phyloP scores from a whole-genome alignment of 2,329 filamentous ascomycete species.

The Westerdykella aurantiaca region DNA sequence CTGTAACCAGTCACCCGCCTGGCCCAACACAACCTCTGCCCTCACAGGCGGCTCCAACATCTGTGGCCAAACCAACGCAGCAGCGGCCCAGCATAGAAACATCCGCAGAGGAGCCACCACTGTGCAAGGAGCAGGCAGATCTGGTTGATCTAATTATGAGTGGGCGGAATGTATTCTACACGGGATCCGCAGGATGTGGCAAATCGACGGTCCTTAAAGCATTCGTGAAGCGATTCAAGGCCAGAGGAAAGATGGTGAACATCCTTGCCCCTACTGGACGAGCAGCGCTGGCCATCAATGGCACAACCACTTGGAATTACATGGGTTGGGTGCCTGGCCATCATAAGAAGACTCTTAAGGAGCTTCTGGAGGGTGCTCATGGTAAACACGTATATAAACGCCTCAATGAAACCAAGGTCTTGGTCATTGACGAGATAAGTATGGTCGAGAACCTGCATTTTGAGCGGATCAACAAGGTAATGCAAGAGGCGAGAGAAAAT shows the following conservation, averaged over 20 bases:
- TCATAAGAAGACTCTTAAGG: slow-evolving; percentile 40
- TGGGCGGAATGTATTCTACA: slow-evolving; percentile 58
- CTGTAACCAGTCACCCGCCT: too few relatives aligned
- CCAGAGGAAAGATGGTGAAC: slow-evolving; percentile 37
- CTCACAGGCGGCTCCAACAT: too few relatives aligned
- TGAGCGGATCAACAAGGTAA: slow-evolving; percentile 46
- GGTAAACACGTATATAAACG: slow-evolving; percentile 34
- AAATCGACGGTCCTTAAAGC: slow-evolving; percentile 53
- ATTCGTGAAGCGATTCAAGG: slow-evolving; percentile 40
- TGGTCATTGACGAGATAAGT: slow-evolving; percentile 62
- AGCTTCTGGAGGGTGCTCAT: slow-evolving; percentile 29
- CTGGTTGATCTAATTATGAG: slow-evolving; percentile 49
- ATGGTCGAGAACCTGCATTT: slow-evolving; percentile 57
- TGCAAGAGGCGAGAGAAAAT: slow-evolving; percentile 37
- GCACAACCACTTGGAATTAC: slow-evolving; percentile 52
- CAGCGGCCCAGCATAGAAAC: background rate
- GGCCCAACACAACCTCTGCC: too few relatives aligned
- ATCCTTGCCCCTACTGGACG: slow-evolving; percentile 57
- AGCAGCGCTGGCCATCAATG: slow-evolving; percentile 53
- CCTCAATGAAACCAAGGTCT: slow-evolving; percentile 45
- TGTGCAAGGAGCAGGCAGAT: slow-evolving; percentile 46
- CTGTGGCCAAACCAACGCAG: too few relatives aligned
- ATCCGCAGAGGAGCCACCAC: slow-evolving; percentile 16
- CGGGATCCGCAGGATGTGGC: slow-evolving; percentile 57
- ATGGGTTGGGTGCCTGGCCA: slow-evolving; percentile 51